Base-by-base conservation (phyloP, 2,329 filamentous ascomycete species). In the Alternaria sp. region DNA sequence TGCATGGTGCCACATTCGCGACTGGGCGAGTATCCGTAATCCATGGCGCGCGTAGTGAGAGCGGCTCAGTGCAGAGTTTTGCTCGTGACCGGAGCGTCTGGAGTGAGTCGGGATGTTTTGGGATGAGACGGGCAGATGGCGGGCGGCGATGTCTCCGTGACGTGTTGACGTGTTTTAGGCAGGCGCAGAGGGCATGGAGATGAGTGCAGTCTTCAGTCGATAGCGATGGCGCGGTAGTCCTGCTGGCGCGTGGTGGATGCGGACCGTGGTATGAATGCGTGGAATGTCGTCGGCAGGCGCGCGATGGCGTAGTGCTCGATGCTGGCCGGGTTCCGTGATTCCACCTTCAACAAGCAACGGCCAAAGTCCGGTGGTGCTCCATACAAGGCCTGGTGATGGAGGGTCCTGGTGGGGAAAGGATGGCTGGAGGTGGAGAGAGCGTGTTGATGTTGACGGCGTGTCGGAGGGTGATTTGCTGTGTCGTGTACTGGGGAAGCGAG, bases 1-100 rank as follows among this genome's bases (percentile, higher is more conserved):
- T 96, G 93, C 73, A 97, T 86, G 63, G 92, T 95, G 75, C 92
- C 92, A 78, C 92, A 91, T 63, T 84, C 83, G 71, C 84, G 82
- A 70, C 82, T 82, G 57, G 83, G 83, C 57, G 84, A 85, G 72
- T 83, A 84, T 65, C 82, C 81, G 70, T 84, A 82, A 75, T 84
- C 83, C 83, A 85, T 84, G 68, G 69, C 64, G 23, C 55, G 55
- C 55, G 57, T 55, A 53, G 56, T 58, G 54, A 46, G 55, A 43
- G 58, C 25, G 55, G 20, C 57, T 56, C 23, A 56, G 55, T 41
- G 46, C 59, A 25, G 58, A 43, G 55, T 14, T 28, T 55, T 60
- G 59, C 20, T 14, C 25, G 46, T 23, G 58, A n/a, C 59, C 43
- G 50, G 41, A 49, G 47, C 25, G 58, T 45, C 37, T 46, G 56